Evolutionary conservation across 2,329 filamentous ascomycete species (phyloP).

Genomic region (Botryosphaeria dothidea): DNA sequence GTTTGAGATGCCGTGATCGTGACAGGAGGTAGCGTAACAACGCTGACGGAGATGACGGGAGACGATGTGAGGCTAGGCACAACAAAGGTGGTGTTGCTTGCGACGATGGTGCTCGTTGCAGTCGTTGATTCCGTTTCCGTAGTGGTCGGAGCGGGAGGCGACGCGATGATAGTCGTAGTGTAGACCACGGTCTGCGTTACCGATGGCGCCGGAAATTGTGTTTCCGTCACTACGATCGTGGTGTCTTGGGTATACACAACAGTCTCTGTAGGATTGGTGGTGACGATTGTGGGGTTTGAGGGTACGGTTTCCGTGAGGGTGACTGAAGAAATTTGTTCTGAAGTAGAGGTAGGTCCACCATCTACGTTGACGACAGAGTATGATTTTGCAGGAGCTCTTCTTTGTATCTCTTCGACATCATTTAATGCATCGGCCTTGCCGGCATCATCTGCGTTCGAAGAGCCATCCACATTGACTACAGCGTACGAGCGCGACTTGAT

Average conservation of each 20-base stretch:
- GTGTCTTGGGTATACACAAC: conserved; percentile 5
- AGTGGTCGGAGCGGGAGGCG: conserved; percentile 7
- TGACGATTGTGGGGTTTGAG: background rate
- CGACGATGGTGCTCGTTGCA: background rate
- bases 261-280: background rate
- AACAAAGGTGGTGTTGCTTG: background rate
- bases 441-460: background rate
- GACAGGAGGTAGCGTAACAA: conserved; percentile 24
- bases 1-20: conserved; percentile 29
- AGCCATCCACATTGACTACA: conserved; percentile 16
- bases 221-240: conserved; percentile 5
- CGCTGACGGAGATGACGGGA: background rate
- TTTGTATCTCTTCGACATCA: conserved; percentile 21
- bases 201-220: background rate
- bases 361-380: conserved; percentile 44
- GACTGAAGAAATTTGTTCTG: background rate
- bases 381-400: conserved; percentile 31
- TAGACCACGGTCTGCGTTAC: conserved; percentile 14
- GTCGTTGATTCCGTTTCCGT: background rate
- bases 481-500: conserved; percentile 1
- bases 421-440: background rate
- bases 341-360: conserved; percentile 30
- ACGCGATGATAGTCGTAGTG: conserved; percentile 3
- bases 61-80: background rate
- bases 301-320: conserved; percentile 9